Evolutionary conservation across 2,329 filamentous ascomycete species (phyloP).

Genomic region (Helotiales sp.): DNA sequence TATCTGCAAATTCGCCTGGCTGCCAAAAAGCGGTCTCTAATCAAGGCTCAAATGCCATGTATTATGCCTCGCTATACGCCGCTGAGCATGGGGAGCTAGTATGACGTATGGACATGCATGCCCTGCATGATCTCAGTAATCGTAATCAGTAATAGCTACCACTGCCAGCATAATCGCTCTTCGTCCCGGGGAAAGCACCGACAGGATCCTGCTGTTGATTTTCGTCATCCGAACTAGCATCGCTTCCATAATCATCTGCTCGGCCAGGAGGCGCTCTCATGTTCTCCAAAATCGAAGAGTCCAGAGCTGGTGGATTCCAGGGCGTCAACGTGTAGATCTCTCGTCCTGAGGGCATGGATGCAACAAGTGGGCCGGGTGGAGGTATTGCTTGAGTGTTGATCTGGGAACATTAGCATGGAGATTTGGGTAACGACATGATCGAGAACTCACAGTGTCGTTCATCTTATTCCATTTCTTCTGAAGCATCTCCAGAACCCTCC

Average conservation of each 20-base stretch:
- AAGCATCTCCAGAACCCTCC: constrained; percentile 82
- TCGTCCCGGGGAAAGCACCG: constrained; percentile 57
- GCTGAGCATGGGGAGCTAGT: not conserved
- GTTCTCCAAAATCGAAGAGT: constrained; percentile 65
- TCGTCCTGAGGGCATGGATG: constrained; percentile 83
- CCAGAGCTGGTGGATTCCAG: constrained; percentile 69
- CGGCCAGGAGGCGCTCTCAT: constrained; percentile 61
- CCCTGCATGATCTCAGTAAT: not conserved
- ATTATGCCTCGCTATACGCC: too few relatives aligned
- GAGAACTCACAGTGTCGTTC: constrained; percentile 79
- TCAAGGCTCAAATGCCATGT: too few relatives aligned
- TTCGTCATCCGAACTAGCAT: constrained; percentile 50
- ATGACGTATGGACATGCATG: not conserved
- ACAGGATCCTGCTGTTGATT: constrained; percentile 41
- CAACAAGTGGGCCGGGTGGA: constrained; percentile 70
- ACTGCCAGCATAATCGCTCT: constrained; percentile 46
- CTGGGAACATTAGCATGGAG: constrained; percentile 48
- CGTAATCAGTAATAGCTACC: constrained; percentile 38
- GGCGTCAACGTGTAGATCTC: constrained; percentile 78
- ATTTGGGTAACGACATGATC: not conserved
- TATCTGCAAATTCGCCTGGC: too few relatives aligned
- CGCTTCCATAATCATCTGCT: constrained; percentile 49
- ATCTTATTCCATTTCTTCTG: constrained; percentile 88
- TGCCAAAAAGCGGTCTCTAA: too few relatives aligned
- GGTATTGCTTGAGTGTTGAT: constrained; percentile 83